A percentile compares a stretch with the other conserved stretches of the same genome.
Conservation (phyloP, 2,329 filamentous ascomycete species). For the Paradendryphiella salina region DNA sequence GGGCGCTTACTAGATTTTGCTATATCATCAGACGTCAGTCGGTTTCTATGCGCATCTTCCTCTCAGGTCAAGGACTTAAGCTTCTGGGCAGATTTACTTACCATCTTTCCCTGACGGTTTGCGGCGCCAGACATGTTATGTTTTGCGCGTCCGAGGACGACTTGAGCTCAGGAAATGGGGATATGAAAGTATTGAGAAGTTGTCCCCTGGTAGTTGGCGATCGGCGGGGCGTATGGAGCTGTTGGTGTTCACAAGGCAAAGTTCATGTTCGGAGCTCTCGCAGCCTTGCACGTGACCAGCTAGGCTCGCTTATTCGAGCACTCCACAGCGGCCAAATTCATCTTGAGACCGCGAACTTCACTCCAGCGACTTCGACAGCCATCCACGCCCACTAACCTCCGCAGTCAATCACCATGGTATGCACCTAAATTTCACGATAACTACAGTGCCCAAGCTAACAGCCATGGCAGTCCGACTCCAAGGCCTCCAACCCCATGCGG, state of each 20-base stretch:
- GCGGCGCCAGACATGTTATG: conserved; percentile 50
- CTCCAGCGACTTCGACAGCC: conserved; percentile 38
- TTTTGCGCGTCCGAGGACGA: conserved; percentile 50
- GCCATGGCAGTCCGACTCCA: conserved; percentile 52
- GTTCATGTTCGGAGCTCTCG: conserved; percentile 25
- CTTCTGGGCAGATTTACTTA: conserved; percentile 59
- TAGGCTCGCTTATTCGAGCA: conserved; percentile 21
- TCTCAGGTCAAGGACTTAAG: conserved; percentile 44
- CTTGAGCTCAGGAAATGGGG: conserved; percentile 28
- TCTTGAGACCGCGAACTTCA: conserved; percentile 22
- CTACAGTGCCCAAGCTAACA: conserved; percentile 29
- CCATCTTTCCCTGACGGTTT: conserved; percentile 99
- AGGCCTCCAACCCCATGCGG: conserved; percentile 97
- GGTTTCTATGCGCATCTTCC: conserved; percentile 51
- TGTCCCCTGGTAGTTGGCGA: conserved; percentile 22
- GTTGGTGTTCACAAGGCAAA: conserved; percentile 19
- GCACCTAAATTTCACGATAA: conserved; percentile 11
- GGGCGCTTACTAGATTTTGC: conserved; percentile 65
- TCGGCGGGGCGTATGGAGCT: conserved; percentile 34
- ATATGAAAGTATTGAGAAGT: conserved; percentile 4
- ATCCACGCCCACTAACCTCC: conserved; percentile 43
- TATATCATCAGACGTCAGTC: conserved; percentile 52
- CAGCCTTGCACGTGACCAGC: conserved; percentile 18
- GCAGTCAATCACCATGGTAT: conserved; percentile 48
- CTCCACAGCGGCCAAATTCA: conserved; percentile 30